Conservation (phyloP, 1,284 basidiomycete genomes). For the Austroboletus novae-zelandiae region DNA sequence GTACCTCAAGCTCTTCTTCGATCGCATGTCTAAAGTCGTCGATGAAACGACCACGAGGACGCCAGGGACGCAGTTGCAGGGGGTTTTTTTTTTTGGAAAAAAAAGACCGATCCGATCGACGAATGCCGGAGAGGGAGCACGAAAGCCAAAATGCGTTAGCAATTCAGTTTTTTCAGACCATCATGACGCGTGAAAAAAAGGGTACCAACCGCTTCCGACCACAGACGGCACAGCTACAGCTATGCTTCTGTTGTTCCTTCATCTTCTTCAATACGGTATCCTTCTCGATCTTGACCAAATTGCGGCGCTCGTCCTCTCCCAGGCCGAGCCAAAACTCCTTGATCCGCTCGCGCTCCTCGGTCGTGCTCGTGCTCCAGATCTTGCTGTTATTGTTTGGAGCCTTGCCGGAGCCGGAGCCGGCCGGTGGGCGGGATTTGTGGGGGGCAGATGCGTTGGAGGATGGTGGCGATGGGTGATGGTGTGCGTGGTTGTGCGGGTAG, state of each 20-base stretch:
- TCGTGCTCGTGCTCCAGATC: conserved; percentile 88
- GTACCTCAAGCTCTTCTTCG: conserved; percentile 97
- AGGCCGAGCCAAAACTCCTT: conserved; percentile 96
- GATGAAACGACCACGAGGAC: conserved; percentile 21
- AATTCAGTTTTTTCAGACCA: conserved; percentile 29
- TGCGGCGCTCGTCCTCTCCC: conserved; percentile 83
- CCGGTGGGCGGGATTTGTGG: conserved; percentile 46
- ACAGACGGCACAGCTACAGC: conserved; percentile 94
- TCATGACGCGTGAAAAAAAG: conserved; percentile 29
- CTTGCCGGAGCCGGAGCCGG: conserved; percentile 32
- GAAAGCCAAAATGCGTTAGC: conserved; percentile 37
- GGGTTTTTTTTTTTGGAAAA: conserved; percentile 17
- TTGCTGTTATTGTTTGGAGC: conserved; percentile 48
- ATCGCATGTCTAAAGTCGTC: conserved; percentile 75
- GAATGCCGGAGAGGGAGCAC: conserved; percentile 20
- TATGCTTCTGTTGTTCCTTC: conserved; percentile 98
- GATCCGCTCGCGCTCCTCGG: conserved; percentile 93
- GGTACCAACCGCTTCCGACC: conserved; percentile 87
- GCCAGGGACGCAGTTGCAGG: conserved; percentile 9
- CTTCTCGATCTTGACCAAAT: conserved; percentile 95
- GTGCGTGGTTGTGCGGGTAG: conserved; percentile 50
- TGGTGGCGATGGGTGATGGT: conserved; percentile 70
- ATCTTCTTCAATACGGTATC: conserved; percentile 96
- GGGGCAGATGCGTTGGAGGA: conserved; percentile 59
- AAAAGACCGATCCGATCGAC: conserved; percentile 11